Base-by-base conservation (phyloP, 352 stramenopile genomes). In the Pythium monospermum region DNA sequence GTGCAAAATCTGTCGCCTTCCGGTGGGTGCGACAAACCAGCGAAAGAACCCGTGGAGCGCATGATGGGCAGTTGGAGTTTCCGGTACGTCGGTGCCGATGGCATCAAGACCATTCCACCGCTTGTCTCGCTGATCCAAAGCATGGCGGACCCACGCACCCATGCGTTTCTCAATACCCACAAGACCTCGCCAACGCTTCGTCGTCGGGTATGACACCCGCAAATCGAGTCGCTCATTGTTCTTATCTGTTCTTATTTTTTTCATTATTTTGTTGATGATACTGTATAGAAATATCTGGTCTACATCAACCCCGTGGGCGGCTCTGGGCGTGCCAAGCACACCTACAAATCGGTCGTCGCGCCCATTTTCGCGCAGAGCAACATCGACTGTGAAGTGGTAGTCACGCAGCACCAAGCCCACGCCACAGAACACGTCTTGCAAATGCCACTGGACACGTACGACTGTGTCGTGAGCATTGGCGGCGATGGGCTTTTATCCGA, bases 231-330 rank as follows among this genome's bases (percentile, higher is more conserved):
- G 25, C 15, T 25, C 10, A 11, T 11, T 50, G 25, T 13, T 6
- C 16, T 7, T 43, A 53, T 33, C 19, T 47, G 6, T 27, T 31
- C 12, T 15, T 12, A 16, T 52, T 38, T 15, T 16, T 19, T 15
- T 41, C 15, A 35, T 47, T 1, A 25, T 43, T 2, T 40, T 35
- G 46, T n/a, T 36, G 10, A 43, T 32, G 51, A 15, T n/a, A 2
- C 7, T 27, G 23, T 41, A 51, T 35, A 66, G 51, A 72, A 75
- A 66, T 88, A 80, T 54, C 48, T 86, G 28, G 70, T 88, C 32
- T 62, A 89, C 38, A 69, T 92, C 31, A 90, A 89, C 46, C 79
- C 82, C 6, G 69, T 73, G 38, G 74, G 79, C 39, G 81, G 81
- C 10, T 46, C 66, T 2, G 77, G 79, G 19, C 69, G 67, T 8